A percentile compares a stretch with the other conserved stretches of the same genome.
These are phyloP conservation scores for Podospora anserina DNA, from an alignment of 495 filamentous ascomycete species.

Conservation along the genomic window DNA sequence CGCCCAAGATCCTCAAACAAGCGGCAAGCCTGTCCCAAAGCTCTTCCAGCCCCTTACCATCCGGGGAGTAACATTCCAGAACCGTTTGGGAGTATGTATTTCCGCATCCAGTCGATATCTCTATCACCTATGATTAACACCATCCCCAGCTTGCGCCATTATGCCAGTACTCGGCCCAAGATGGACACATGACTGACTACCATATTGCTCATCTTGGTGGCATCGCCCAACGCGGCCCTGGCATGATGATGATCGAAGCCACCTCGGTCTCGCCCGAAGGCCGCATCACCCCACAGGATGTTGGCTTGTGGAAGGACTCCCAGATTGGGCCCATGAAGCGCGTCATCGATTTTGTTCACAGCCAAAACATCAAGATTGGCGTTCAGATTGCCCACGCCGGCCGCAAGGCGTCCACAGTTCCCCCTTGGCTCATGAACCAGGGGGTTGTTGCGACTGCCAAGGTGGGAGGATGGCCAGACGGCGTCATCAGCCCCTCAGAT, in stretches of 20 bases:
- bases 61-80: slow-evolving; percentile 39
- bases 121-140: slow-evolving; percentile 14
- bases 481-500: slow-evolving; percentile 57
- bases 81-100: neutral
- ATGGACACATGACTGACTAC: slow-evolving; percentile 41
- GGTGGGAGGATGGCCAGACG: slow-evolving; percentile 62
- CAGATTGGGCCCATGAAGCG: slow-evolving; percentile 62
- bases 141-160: slow-evolving; percentile 46
- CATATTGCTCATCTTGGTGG: slow-evolving; percentile 45
- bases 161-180: slow-evolving; percentile 64
- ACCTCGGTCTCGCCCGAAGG: slow-evolving; percentile 67
- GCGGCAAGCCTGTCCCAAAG: slow-evolving; percentile 58
- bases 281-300: slow-evolving; percentile 71
- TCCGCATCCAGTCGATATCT: neutral
- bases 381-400: slow-evolving; percentile 78
- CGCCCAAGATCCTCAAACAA: slow-evolving; percentile 57
- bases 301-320: slow-evolving; percentile 70
- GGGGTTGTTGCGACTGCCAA: slow-evolving; percentile 44
- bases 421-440: slow-evolving; percentile 56
- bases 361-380: slow-evolving; percentile 64
- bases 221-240: slow-evolving; percentile 64
- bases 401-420: slow-evolving; percentile 65
- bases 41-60: slow-evolving; percentile 61
- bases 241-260: slow-evolving; percentile 68
- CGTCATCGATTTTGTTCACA: slow-evolving; percentile 67